A percentile compares a stretch with the other conserved stretches of the same genome.
Evolutionary conservation across 2,329 filamentous ascomycete genomes (phyloP).

Genomic region (Claviceps capensis): DNA sequence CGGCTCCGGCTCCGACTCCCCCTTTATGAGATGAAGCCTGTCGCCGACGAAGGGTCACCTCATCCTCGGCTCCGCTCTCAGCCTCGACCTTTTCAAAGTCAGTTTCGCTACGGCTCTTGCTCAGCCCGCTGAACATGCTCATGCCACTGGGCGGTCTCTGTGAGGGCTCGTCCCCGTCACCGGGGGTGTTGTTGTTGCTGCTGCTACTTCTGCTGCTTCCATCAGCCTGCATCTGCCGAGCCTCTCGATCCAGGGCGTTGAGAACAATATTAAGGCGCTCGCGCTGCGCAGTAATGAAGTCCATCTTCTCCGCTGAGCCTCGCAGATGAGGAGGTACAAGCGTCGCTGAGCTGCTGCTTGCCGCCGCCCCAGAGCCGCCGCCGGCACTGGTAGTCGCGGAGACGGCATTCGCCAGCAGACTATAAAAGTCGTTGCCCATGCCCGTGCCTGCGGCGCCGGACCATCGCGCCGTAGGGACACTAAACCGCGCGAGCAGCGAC

Average conservation of each 20-base stretch:
- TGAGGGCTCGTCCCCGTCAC: constrained; percentile 19
- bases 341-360: constrained; percentile 31
- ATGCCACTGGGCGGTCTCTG: constrained; percentile 34
- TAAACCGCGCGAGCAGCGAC: constrained; percentile 72
- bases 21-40: constrained; percentile 9
- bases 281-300: constrained; percentile 65
- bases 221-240: constrained; percentile 40
- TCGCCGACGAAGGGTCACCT: constrained; percentile 21
- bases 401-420: constrained; percentile 61
- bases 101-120: constrained; percentile 71
- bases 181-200: constrained; percentile 7
- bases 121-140: constrained; percentile 42
- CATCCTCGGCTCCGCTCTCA: constrained; percentile 50
- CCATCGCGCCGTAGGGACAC: constrained; percentile 57
- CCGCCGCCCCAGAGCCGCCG: constrained; percentile 6
- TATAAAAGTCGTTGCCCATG: constrained; percentile 53
- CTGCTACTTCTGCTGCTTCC: constrained; percentile 10
- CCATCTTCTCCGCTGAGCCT: constrained; percentile 51
- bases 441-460: constrained; percentile 31
- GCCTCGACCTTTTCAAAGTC: constrained; percentile 85
- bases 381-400: constrained; percentile 41
- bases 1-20: not conserved
- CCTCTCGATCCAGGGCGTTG: constrained; percentile 67
- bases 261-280: constrained; percentile 64
- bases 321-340: constrained; percentile 59